Conservation (phyloP, 257 asterid genomes). For the Capsicum pubescens region DNA sequence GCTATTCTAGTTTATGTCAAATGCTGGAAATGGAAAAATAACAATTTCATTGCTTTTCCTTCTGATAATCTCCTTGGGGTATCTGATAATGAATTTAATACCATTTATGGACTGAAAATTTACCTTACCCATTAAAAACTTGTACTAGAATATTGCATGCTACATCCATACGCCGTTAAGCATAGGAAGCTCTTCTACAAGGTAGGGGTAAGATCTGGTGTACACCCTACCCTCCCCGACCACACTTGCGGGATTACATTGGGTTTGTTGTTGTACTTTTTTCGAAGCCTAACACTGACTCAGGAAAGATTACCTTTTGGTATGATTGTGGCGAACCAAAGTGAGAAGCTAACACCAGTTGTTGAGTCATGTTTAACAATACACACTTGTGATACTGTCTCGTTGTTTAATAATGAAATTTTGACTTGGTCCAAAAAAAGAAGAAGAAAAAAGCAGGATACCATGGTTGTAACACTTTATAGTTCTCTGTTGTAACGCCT, state of each 20-base stretch:
- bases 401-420: neutral
- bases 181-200: neutral
- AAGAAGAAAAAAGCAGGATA: neutral
- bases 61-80: neutral
- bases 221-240: too few relatives aligned
- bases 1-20: slow-evolving; percentile 2
- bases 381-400: neutral
- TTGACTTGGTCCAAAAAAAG: neutral
- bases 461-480: neutral
- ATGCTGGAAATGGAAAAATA: neutral
- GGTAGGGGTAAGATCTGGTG: too few relatives aligned
- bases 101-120: neutral
- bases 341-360: neutral
- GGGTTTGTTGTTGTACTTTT: too few relatives aligned
- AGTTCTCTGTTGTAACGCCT: neutral
- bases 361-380: neutral
- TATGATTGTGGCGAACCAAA: neutral
- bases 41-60: neutral
- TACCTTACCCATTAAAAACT: neutral
- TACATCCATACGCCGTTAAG: neutral
- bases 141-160: slow-evolving; percentile 14
- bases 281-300: neutral
- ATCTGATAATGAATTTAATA: neutral
- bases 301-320: slow-evolving; percentile 8
- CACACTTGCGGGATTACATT: too few relatives aligned